These are phyloP conservation scores for Fusarium redolens DNA, from an alignment of 2,329 filamentous ascomycete genomes.

Conservation along the genomic window DNA sequence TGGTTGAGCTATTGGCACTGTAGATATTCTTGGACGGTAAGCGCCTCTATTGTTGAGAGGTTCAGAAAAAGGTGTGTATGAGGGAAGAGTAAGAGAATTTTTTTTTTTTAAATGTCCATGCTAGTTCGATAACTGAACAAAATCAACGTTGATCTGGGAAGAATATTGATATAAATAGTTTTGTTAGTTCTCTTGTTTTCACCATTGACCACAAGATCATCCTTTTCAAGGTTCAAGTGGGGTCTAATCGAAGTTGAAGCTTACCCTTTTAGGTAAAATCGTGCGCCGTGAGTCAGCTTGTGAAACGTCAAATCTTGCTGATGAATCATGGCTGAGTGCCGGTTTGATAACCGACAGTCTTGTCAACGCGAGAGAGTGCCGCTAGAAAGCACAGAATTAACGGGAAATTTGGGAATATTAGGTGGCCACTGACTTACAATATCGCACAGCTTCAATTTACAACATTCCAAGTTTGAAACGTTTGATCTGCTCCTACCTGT, in stretches of 20 bases:
- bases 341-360: background rate
- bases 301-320: background rate
- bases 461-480: too few relatives aligned
- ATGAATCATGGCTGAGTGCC: background rate
- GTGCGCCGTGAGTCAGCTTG: background rate
- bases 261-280: background rate
- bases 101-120: too few relatives aligned
- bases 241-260: too few relatives aligned
- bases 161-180: background rate
- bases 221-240: background rate
- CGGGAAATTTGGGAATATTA: too few relatives aligned
- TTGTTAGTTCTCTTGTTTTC: accelerated
- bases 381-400: too few relatives aligned
- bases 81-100: too few relatives aligned
- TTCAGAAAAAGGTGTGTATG: accelerated
- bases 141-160: background rate
- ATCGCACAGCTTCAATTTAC: too few relatives aligned
- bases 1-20: background rate
- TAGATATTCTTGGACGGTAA: background rate
- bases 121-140: background rate
- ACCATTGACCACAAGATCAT: background rate
- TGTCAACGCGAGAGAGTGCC: too few relatives aligned
- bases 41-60: too few relatives aligned
- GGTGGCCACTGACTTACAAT: too few relatives aligned
- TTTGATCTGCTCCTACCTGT: too few relatives aligned